Base-by-base conservation (phyloP, 306 rosid species). In the Fagus sylvatica region DNA sequence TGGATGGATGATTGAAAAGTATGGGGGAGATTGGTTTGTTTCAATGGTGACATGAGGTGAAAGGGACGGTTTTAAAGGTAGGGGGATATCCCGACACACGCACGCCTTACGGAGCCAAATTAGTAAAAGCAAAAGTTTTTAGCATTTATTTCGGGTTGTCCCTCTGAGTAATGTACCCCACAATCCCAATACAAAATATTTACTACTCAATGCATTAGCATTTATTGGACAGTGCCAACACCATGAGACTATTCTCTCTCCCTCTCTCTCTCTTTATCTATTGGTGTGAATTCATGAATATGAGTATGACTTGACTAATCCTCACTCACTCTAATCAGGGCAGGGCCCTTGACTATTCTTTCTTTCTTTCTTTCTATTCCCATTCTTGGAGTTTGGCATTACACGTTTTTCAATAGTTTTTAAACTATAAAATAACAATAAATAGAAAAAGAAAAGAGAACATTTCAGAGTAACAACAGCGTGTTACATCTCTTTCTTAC, bases 211-310 rank as follows among this genome's bases (percentile, higher is more conserved):
- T 79, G 83, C 11, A 77, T 76, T 67, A 11, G 89, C 91, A 88
- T 88, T 88, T 83, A 88, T 81, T 88, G 85, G 91, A 85, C 89
- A 88, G 89, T 85, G 89, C 89, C 91, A 88, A 84, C 87, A 79
- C 91, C 59, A 74, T 84, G 83, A 60, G 67, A 70, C 84, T 73
- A 72, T 76, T 62, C 37, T 71, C 36, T 66, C 69, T 11, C 68
- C 32, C 53, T 43, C 62, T 85, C 78, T 64, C 74, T 77, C 67
- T 75, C 74, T 51, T 67, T 75, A 78, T 88, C 87, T 84, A 83
- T 85, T 75, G 82, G 85, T 74, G 73, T 80, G 84, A 81, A 79
- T 17, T 60, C 40, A 85, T 78, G 77, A 80, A 81, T 80, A 39
- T 81, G 80, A 76, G 72, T 53, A 73, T 85, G 91, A 88, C 91